Conservation (phyloP, 805 yeast genomes). For the Starmerella kuoi region DNA sequence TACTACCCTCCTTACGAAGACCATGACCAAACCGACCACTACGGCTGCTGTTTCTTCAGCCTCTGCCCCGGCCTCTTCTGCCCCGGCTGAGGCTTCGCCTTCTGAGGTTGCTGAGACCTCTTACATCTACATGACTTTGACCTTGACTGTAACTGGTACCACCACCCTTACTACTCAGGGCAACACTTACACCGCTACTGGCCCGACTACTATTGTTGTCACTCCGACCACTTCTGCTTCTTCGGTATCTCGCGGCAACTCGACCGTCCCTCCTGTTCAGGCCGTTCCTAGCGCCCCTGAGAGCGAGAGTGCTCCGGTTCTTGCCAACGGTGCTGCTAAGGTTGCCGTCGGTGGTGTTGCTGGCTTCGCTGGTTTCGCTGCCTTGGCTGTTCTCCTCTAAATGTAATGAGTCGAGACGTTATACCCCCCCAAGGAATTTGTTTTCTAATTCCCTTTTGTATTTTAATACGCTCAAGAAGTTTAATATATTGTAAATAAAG, state of each 20-base stretch:
- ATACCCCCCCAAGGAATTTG: neutral
- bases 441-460: neutral
- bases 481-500: neutral
- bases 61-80: conserved; percentile 8
- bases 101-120: too few species aligned
- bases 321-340: conserved; percentile 8
- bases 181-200: conserved; percentile 24
- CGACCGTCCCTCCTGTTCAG: conserved; percentile 12
- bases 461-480: neutral
- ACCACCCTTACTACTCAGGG: conserved; percentile 41
- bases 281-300: neutral
- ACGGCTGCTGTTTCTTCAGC: conserved; percentile 25
- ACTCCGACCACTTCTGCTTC: conserved; percentile 81
- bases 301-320: conserved; percentile 3
- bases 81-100: too few species aligned
- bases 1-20: neutral
- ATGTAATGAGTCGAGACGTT: neutral
- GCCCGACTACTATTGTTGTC: conserved; percentile 69
- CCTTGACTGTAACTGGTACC: conserved; percentile 37
- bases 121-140: neutral
- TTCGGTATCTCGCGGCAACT: conserved; percentile 33
- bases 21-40: neutral
- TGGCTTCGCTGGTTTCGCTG: conserved; percentile 5
- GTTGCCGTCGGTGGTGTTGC: neutral
- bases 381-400: conserved; percentile 3